Percentiles rank a stretch among this genome's conserved stretches.
Conservation (phyloP, 78 protist genomes). For the Acrasis kona region DNA sequence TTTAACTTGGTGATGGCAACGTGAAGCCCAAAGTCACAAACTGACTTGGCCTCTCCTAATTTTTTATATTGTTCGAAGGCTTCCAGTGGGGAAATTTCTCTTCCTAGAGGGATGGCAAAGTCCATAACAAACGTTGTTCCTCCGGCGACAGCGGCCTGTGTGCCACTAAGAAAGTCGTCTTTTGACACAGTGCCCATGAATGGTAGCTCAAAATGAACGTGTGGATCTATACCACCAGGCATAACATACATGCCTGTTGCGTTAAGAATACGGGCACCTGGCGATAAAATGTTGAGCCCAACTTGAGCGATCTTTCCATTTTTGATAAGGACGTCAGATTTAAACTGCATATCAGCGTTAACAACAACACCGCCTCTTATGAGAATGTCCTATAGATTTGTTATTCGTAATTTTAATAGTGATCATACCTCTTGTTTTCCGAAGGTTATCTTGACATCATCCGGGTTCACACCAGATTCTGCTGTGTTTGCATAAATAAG, state of each 20-base stretch:
- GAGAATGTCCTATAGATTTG: no score
- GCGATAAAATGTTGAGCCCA: not conserved
- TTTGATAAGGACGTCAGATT: conserved; percentile 50
- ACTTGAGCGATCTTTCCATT: conserved; percentile 44
- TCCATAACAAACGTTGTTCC: conserved; percentile 79
- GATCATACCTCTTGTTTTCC: no score
- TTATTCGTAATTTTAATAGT: no score
- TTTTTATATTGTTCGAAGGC: conserved; percentile 59
- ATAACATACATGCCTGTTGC: conserved; percentile 36
- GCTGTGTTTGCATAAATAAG: no score
- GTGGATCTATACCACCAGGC: conserved; percentile 85
- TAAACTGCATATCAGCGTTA: conserved; percentile 52
- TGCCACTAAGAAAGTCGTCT: conserved; percentile 77
- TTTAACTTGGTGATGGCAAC: conserved; percentile 68
- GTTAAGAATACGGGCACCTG: conserved; percentile 6
- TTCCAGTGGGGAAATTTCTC: conserved; percentile 44
- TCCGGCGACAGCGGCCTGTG: conserved; percentile 73
- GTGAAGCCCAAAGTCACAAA: conserved; percentile 70
- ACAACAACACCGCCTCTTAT: conserved; percentile 58
- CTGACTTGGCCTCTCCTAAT: conserved; percentile 52
- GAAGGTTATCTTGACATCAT: no score
- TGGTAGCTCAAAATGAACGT: conserved; percentile 75
- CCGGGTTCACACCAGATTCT: no score
- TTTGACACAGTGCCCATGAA: conserved; percentile 77
- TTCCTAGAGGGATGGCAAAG: conserved; percentile 50